phyloP scores from a whole-genome alignment of 805 yeast genomes.

The Candida koratica region DNA sequence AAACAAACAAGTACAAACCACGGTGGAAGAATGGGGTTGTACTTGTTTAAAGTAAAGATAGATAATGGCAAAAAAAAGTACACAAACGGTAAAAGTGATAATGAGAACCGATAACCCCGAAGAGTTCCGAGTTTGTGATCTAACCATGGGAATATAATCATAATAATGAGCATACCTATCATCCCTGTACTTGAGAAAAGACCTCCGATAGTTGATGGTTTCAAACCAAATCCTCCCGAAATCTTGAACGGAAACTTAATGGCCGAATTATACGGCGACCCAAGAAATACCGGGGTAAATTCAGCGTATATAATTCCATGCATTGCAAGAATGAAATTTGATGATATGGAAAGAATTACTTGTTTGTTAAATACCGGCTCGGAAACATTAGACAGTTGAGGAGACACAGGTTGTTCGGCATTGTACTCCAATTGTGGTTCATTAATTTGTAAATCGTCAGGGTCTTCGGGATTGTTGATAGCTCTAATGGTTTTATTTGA shows the following conservation, averaged over 20 bases:
- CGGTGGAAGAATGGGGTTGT: constrained; percentile 22
- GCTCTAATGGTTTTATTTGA: neutral
- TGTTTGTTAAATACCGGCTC: constrained; percentile 14
- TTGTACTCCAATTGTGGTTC: constrained; percentile 4
- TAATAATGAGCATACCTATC: constrained; percentile 37
- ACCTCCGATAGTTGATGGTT: constrained; percentile 27
- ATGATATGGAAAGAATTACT: constrained; percentile 28
- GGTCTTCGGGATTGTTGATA: constrained; percentile 1
- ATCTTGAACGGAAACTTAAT: constrained; percentile 31
- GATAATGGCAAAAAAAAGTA: constrained; percentile 29
- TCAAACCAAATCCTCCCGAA: constrained; percentile 34
- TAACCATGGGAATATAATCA: constrained; percentile 37
- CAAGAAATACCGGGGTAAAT: constrained; percentile 32
- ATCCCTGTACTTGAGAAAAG: constrained; percentile 35
- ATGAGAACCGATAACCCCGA: constrained; percentile 25
- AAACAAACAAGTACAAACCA: constrained; percentile 28
- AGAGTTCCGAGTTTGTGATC: constrained; percentile 22
- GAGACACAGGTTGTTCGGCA: neutral
- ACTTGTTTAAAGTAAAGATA: constrained; percentile 28
- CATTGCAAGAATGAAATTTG: constrained; percentile 31
- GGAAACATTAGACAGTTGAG: neutral
- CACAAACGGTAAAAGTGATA: constrained; percentile 29
- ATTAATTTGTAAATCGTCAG: constrained; percentile 4
- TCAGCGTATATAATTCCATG: constrained; percentile 31
- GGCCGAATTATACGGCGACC: constrained; percentile 19